Evolutionary conservation across 116 monocot genomes (phyloP), one percentile per base, ranked within the genome.

Genomic region (Dioscorea cayenensis): DNA sequence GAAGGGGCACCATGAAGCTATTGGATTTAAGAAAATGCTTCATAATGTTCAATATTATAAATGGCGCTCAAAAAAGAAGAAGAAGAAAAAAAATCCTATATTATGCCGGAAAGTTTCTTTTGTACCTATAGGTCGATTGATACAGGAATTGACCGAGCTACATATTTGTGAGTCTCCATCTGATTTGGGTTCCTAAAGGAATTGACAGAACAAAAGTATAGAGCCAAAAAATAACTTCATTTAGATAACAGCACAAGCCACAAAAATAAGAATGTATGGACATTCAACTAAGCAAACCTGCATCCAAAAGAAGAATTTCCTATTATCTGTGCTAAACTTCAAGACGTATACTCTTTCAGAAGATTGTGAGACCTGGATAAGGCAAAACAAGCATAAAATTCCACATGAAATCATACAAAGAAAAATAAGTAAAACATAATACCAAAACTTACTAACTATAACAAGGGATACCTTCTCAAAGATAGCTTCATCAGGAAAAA

Each of bases 281-380:
- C 29, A 21, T 71, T 11, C 22, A 62, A 14, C 25, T 19, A 49
- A 62, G 60, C 63, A 67, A 48, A 95, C 95, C 92, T 95, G 95
- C 90, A 95, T 92, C 95, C 95, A 95, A 69, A 95, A 91, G 75
- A 95, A 92, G 72, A 85, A 90, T 37, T 84, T 89, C 75, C 90
- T 84, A 64, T 80, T 71, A 73, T 95, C 95, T 16, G 85, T 84
- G 69, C 27, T 83, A 68, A 95, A 95, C 80, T 95, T 95, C 87
- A 95, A 81, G 62, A 95, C 85, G 74, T 82, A 95, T 14, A 95
- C 95, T 77, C 95, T 89, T 43, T 72, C 92, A 73, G 92, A 84
- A 76, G 95, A 83, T 77, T 89, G 92, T 36, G 64, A 66, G 49
- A 95, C 92, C 95, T 95, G 77, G 23, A 5, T 9, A 64, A 28